Evolutionary conservation across 345 rosid genomes (phyloP).

Genomic region (Rhizophora mangle): DNA sequence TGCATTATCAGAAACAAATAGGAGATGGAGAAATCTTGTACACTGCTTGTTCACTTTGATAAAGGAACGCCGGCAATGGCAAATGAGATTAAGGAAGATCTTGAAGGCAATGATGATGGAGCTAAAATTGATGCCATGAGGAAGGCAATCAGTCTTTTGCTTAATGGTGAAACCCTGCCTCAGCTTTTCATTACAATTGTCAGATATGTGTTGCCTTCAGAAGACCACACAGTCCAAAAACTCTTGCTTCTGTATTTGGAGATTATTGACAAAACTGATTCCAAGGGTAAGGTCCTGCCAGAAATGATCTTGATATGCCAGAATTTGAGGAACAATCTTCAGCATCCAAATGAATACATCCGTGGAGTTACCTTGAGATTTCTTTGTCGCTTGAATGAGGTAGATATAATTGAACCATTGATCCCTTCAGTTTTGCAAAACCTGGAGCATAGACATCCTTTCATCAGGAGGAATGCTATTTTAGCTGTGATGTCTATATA

Average conservation of each 20-base stretch:
- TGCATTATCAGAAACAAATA: constrained; percentile 7
- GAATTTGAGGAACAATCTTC: constrained; percentile 89
- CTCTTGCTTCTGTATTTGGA: constrained; percentile 82
- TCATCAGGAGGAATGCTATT: constrained; percentile 66
- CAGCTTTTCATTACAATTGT: constrained; percentile 93
- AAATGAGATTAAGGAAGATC: constrained; percentile 90
- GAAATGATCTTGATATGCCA: constrained; percentile 97
- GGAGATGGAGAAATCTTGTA: constrained; percentile 87
- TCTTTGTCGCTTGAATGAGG: constrained; percentile 67
- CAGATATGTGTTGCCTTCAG: constrained; percentile 85
- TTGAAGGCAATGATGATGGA: constrained; percentile 67
- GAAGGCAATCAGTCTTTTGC: constrained; percentile 85
- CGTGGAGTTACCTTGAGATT: constrained; percentile 82
- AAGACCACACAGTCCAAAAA: constrained; percentile 92
- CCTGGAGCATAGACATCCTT: constrained; percentile 73
- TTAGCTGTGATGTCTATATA: constrained; percentile 67
- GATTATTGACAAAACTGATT: constrained; percentile 81
- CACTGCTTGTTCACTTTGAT: constrained; percentile 76
- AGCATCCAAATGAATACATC: constrained; percentile 91
- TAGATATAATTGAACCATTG: constrained; percentile 66
- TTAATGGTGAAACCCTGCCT: constrained; percentile 89
- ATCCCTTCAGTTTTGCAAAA: constrained; percentile 71
- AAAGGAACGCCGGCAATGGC: constrained; percentile 81
- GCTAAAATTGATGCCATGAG: constrained; percentile 78
- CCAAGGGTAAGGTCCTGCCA: constrained; percentile 72